phyloP scores from a whole-genome alignment of 2,329 filamentous ascomycete genomes.

The Colletotrichum sp. region DNA sequence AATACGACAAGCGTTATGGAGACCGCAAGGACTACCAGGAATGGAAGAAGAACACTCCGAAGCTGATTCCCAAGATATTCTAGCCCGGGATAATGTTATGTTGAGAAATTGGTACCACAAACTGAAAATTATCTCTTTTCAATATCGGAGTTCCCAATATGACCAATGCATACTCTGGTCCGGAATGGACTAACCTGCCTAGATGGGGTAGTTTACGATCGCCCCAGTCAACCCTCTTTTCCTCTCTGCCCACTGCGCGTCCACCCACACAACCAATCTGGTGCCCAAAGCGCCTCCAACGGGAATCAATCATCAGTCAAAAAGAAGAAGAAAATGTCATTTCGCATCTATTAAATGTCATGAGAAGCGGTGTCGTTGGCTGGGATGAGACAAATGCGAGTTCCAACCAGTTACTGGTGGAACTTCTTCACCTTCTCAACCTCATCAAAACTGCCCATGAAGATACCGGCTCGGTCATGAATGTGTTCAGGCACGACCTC shows the following conservation, averaged over 20 bases:
- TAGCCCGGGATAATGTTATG: not conserved
- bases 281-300: slow-evolving; percentile 22
- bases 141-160: not conserved
- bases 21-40: slow-evolving; percentile 68
- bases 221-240: not conserved
- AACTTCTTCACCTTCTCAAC: slow-evolving; percentile 92
- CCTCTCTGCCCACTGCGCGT: not conserved
- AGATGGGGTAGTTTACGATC: not conserved
- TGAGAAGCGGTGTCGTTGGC: not conserved
- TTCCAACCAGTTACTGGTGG: slow-evolving; percentile 57
- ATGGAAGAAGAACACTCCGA: slow-evolving; percentile 72
- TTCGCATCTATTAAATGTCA: not conserved
- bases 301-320: slow-evolving; percentile 26
- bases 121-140: not conserved
- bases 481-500: slow-evolving; percentile 89
- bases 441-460: slow-evolving; percentile 93
- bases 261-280: not conserved
- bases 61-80: slow-evolving; percentile 67
- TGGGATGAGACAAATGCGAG: not conserved
- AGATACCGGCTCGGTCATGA: slow-evolving; percentile 95
- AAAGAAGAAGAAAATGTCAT: not conserved
- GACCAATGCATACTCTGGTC: not conserved
- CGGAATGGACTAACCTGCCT: not conserved
- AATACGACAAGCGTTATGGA: slow-evolving; percentile 71
- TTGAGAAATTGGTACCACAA: not conserved